A percentile compares a stretch with the other conserved stretches of the same genome.
Conservation (phyloP, 352 stramenopile genomes). For the Phytopythium aichiense region DNA sequence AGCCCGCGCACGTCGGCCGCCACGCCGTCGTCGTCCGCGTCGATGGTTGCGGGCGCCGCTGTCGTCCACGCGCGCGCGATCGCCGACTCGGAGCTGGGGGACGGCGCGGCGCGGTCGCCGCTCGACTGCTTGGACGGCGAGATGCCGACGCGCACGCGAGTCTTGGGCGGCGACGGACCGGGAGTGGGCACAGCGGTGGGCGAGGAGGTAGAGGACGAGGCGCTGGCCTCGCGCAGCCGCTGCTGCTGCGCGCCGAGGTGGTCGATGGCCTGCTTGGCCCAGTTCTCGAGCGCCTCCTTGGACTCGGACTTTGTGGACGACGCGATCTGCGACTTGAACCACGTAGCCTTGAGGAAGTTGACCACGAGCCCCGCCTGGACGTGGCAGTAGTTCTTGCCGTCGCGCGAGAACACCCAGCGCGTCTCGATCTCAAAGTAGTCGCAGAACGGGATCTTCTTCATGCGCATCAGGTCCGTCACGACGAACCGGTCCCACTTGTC, state of each 20-base stretch:
- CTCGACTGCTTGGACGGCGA: neutral
- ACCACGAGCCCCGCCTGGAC: slow-evolving; percentile 66
- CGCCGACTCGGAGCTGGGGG: neutral
- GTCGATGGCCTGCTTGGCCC: slow-evolving; percentile 46
- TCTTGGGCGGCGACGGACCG: neutral
- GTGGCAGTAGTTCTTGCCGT: slow-evolving; percentile 73
- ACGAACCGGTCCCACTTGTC: slow-evolving; percentile 58
- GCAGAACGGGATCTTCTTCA: slow-evolving; percentile 74
- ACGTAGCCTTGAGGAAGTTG: slow-evolving; percentile 78
- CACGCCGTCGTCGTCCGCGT: neutral
- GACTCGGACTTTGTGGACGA: slow-evolving; percentile 71
- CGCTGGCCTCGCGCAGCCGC: slow-evolving; percentile 5
- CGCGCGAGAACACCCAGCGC: slow-evolving; percentile 69
- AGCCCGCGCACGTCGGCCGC: slow-evolving; percentile 3
- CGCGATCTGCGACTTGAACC: slow-evolving; percentile 83
- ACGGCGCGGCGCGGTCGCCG: neutral
- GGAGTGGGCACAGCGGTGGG: neutral
- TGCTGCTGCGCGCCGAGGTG: slow-evolving; percentile 37
- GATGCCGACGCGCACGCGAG: neutral
- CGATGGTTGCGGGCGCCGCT: neutral
- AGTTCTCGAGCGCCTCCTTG: slow-evolving; percentile 62
- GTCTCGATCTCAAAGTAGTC: slow-evolving; percentile 86
- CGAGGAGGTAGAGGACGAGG: neutral
- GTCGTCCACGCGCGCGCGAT: slow-evolving; percentile 9
- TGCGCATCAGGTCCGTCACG: slow-evolving; percentile 56